These are phyloP conservation scores for Zygnema cylindricum DNA, from an alignment of 139 green algal genomes.

Conservation along the genomic window DNA sequence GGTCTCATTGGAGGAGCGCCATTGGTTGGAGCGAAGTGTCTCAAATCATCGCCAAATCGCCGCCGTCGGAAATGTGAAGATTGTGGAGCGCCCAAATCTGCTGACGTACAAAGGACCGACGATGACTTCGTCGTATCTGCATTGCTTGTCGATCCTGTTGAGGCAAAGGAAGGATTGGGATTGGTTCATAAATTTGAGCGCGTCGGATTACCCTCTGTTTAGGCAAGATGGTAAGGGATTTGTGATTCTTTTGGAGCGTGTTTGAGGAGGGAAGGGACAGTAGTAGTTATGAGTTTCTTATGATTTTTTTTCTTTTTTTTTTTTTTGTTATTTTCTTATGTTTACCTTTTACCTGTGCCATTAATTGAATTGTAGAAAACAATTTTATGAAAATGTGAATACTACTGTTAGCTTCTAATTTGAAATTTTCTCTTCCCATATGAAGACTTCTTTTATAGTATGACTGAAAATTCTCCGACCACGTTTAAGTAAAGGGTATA, in stretches of 20 bases:
- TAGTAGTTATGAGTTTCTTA: constrained; percentile 1
- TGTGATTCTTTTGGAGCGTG: neutral
- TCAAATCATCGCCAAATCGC: no score
- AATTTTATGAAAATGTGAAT: no score
- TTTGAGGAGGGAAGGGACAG: neutral
- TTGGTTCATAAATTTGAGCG: constrained; percentile 15
- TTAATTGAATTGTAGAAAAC: constrained; percentile 7
- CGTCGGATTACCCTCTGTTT: constrained; percentile 1
- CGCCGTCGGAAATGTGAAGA: constrained; percentile 2
- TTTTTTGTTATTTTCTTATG: no score
- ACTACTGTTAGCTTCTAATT: no score
- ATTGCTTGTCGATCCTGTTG: constrained; percentile 13
- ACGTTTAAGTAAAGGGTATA: no score
- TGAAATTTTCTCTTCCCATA: no score
- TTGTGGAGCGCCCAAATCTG: constrained; percentile 3
- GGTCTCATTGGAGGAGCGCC: no score
- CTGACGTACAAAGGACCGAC: constrained; percentile 11
- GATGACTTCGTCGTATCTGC: constrained; percentile 2
- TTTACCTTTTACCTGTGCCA: neutral
- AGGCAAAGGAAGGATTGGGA: neutral
- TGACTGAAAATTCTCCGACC: no score
- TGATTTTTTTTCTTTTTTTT: no score
- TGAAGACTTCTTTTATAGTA: no score
- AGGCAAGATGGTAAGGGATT: constrained; percentile 20
- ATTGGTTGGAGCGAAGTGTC: no score